A percentile compares a stretch with the other conserved stretches of the same genome.
phyloP scores from a whole-genome alignment of 805 yeast species.

The Pichia rugopelliculosa region DNA sequence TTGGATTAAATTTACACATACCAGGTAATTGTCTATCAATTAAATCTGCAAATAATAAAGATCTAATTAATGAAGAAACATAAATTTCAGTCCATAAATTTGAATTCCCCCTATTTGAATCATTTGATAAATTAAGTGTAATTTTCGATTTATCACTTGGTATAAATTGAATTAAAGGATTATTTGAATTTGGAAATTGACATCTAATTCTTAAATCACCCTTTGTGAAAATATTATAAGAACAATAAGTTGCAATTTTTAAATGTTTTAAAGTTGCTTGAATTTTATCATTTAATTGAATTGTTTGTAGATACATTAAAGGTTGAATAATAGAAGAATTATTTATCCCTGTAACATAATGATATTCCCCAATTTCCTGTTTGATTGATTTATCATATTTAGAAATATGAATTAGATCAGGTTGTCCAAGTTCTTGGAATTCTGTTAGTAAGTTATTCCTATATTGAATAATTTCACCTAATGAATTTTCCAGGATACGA shows the following conservation, averaged over 20 bases:
- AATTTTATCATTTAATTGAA: slow-evolving; percentile 29
- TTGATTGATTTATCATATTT: slow-evolving; percentile 34
- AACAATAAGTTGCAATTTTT: slow-evolving; percentile 47
- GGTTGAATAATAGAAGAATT: slow-evolving; percentile 45
- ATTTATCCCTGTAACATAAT: slow-evolving; percentile 47
- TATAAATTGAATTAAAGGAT: slow-evolving; percentile 38
- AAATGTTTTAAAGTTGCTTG: slow-evolving; percentile 25
- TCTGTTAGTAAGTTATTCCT: slow-evolving; percentile 37
- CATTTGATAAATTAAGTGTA: slow-evolving; percentile 9
- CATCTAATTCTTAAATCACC: slow-evolving; percentile 68
- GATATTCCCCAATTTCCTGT: slow-evolving; percentile 48
- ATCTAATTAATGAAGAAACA: slow-evolving; percentile 50
- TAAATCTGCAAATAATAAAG: slow-evolving; percentile 45
- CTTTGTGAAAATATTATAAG: slow-evolving; percentile 65
- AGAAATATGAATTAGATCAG: slow-evolving; percentile 59
- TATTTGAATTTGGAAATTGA: slow-evolving; percentile 42
- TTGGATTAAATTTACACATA: slow-evolving; percentile 42
- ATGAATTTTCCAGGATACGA: slow-evolving; percentile 38
- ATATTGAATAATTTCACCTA: slow-evolving; percentile 46
- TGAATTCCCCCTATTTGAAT: slow-evolving; percentile 33
- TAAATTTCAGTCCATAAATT: slow-evolving; percentile 54
- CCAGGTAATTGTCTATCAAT: slow-evolving; percentile 53
- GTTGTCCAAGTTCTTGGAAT: slow-evolving; percentile 60
- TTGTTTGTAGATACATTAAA: slow-evolving; percentile 48
- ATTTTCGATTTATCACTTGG: slow-evolving; percentile 34